phyloP scores from a whole-genome alignment of 2,329 filamentous ascomycete genomes.

The Cladosporium sp. region DNA sequence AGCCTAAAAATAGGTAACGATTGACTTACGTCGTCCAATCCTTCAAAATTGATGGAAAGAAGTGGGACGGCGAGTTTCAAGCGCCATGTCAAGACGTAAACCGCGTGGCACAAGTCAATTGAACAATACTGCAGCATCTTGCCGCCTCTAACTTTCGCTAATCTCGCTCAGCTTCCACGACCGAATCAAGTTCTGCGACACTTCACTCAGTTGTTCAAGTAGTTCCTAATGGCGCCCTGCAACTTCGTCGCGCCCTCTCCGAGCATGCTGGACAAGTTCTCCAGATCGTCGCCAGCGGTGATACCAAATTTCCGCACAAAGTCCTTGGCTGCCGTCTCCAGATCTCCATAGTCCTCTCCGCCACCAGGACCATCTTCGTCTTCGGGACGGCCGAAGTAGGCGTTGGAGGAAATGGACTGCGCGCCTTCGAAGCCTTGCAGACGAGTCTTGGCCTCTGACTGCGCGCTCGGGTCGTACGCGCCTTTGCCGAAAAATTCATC shows the following conservation, averaged over 20 bases:
- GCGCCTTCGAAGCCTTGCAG: conserved; percentile 92
- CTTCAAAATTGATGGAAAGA: no score
- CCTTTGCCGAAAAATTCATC: conserved; percentile 98
- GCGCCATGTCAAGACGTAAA: no score
- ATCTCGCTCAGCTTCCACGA: no score
- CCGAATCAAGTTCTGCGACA: no score
- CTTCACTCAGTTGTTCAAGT: conserved; percentile 22
- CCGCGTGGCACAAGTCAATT: no score
- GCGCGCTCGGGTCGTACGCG: conserved; percentile 69
- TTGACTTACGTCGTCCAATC: no score
- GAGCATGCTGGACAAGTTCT: conserved; percentile 75
- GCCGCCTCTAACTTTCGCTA: no score
- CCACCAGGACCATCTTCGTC: conserved; percentile 57
- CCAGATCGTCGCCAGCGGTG: conserved; percentile 90
- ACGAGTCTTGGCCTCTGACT: conserved; percentile 78
- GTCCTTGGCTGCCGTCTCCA: conserved; percentile 91
- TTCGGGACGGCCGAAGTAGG: conserved; percentile 92
- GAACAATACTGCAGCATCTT: no score
- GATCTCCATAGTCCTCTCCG: conserved; percentile 65
- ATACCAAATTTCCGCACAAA: conserved; percentile 93
- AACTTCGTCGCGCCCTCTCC: conserved; percentile 80
- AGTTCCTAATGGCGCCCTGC: conserved; percentile 54
- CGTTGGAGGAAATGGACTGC: conserved; percentile 86
- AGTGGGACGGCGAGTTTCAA: no score
- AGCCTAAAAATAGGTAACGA: no score